Evolutionary conservation across 352 stramenopile species (phyloP).

Genomic region (Blastocystis sp.): DNA sequence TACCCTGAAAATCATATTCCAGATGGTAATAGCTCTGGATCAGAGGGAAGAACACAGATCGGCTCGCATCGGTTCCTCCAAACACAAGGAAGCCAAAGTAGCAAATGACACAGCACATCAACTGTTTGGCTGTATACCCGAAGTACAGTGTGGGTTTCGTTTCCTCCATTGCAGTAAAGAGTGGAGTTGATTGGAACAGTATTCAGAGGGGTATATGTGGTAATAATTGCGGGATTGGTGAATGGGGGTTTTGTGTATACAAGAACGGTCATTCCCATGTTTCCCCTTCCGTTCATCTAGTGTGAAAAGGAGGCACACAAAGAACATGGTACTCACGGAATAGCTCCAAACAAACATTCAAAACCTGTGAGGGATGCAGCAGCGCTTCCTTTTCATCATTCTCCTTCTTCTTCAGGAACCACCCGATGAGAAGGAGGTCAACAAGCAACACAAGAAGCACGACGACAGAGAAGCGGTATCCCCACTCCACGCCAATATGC

Average conservation of each 20-base stretch:
- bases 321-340: not conserved
- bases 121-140: constrained; percentile 11
- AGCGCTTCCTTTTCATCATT: no score
- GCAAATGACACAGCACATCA: constrained; percentile 23
- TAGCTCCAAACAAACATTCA: not conserved
- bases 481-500: constrained; percentile 28
- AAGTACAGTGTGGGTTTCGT: not conserved
- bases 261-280: not conserved
- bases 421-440: not conserved
- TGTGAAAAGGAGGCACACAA: no score
- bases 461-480: constrained; percentile 25
- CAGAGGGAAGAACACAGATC: constrained; percentile 9
- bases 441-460: not conserved
- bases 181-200: not conserved
- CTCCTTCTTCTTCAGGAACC: constrained; percentile 5
- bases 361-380: no score
- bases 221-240: not conserved
- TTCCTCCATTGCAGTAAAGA: not conserved
- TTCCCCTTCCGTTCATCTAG: no score
- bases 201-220: not conserved
- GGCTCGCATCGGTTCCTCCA: not conserved
- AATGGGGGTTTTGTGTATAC: not conserved
- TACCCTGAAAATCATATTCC: constrained; percentile 38
- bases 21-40: constrained; percentile 41
- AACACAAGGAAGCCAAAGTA: constrained; percentile 25